These are phyloP conservation scores for Amanita jacksonii DNA, from an alignment of 768 basidiomycete species.

Conservation along the genomic window DNA sequence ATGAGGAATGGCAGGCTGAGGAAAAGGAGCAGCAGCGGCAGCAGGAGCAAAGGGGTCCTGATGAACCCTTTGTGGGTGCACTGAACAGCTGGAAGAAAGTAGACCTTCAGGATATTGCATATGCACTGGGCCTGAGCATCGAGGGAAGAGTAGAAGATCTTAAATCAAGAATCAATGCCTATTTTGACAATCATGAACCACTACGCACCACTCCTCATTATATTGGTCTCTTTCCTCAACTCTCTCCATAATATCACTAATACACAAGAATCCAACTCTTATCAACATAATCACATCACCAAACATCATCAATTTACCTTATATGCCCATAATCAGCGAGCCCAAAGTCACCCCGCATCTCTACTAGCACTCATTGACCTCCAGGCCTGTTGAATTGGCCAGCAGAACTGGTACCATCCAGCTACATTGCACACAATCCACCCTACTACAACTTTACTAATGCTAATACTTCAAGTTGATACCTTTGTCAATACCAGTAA, in stretches of 20 bases:
- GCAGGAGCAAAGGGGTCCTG: slow-evolving; percentile 6
- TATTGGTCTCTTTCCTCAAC: slow-evolving; percentile 8
- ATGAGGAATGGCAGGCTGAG: not conserved
- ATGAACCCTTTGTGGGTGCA: slow-evolving; percentile 5
- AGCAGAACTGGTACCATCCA: not conserved
- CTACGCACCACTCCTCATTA: slow-evolving; percentile 7
- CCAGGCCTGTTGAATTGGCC: not conserved
- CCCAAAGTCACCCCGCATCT: not conserved
- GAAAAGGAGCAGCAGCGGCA: slow-evolving; percentile 2
- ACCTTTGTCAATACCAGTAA: not conserved
- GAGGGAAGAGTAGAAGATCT: slow-evolving; percentile 6
- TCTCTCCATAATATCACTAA: not conserved
- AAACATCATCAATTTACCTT: not conserved
- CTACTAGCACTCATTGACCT: not conserved
- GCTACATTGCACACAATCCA: not conserved
- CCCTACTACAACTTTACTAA: too few species aligned
- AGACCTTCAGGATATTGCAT: slow-evolving; percentile 10
- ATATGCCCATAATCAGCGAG: not conserved
- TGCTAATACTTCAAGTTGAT: not conserved
- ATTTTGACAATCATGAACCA: slow-evolving; percentile 8
- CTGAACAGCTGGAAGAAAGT: slow-evolving; percentile 7
- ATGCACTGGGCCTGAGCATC: slow-evolving; percentile 6
- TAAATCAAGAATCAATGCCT: slow-evolving; percentile 1
- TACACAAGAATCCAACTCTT: not conserved
- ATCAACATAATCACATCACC: slow-evolving; percentile 1